Evolutionary conservation across 139 green algal genomes (phyloP).

Genomic region (Protoeuglena noctilucae): DNA sequence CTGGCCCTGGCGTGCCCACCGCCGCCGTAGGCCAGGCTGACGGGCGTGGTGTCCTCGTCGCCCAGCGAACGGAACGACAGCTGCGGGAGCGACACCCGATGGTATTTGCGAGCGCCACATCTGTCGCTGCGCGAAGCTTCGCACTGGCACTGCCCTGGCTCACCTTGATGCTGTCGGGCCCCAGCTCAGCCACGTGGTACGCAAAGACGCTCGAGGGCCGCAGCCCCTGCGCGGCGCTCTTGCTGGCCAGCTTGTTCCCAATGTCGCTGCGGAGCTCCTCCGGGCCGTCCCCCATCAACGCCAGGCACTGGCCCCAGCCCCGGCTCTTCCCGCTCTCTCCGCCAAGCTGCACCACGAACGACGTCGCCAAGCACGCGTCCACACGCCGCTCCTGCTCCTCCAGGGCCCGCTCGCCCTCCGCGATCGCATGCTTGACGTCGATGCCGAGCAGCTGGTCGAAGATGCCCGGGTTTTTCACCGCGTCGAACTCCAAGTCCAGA

Average conservation of each 20-base stretch:
- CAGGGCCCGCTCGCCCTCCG: constrained; percentile 7
- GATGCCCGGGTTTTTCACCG: constrained; percentile 21
- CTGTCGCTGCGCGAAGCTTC: constrained; percentile 20
- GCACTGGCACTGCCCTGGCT: constrained; percentile 30
- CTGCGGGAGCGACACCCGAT: constrained; percentile 1
- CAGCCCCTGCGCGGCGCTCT: constrained; percentile 10
- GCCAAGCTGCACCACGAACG: constrained; percentile 21
- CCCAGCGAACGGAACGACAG: constrained; percentile 1
- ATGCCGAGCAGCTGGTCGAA: constrained; percentile 27
- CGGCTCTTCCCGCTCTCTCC: constrained; percentile 1
- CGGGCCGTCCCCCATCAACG: constrained; percentile 9
- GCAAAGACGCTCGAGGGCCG: constrained; percentile 14
- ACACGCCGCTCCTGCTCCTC: constrained; percentile 11
- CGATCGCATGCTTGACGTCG: neutral
- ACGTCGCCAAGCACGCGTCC: constrained; percentile 3
- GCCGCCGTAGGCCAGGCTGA: constrained; percentile 21
- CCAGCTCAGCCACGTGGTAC: constrained; percentile 20
- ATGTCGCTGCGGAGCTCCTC: constrained; percentile 20
- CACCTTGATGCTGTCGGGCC: constrained; percentile 21
- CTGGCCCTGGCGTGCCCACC: too few species aligned
- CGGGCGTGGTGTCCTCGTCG: constrained; percentile 17
- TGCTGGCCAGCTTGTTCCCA: constrained; percentile 31
- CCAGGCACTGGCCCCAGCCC: constrained; percentile 21
- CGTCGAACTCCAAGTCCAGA: constrained; percentile 28
- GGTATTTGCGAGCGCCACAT: constrained; percentile 1